Percentiles rank a stretch among this genome's conserved stretches.
phyloP scores from a whole-genome alignment of 345 rosid species.

The Eucalyptus grandis region DNA sequence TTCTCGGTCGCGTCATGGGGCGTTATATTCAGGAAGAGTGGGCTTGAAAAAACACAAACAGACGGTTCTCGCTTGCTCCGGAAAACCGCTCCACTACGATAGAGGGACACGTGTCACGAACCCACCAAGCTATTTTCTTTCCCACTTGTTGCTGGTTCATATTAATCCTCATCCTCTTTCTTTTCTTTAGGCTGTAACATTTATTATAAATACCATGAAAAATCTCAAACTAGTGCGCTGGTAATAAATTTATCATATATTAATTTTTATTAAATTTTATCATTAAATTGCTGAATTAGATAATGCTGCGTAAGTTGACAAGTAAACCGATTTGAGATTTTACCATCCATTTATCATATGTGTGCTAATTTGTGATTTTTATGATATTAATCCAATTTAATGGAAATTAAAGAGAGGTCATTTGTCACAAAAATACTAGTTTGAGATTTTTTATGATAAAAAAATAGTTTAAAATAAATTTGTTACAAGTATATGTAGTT shows the following conservation, averaged over 20 bases:
- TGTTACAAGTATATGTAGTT: rapidly evolving
- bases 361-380: too few relatives aligned
- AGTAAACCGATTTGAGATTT: too few relatives aligned
- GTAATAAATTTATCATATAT: rapidly evolving
- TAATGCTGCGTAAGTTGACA: rapidly evolving
- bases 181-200: too few relatives aligned
- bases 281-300: too few relatives aligned
- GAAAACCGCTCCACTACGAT: conserved; percentile 27
- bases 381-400: too few relatives aligned
- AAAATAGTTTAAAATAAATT: too few relatives aligned
- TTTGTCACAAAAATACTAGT: rapidly evolving
- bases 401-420: rapidly evolving
- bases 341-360: rapidly evolving
- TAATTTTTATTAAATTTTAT: too few relatives aligned
- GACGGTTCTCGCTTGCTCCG: not conserved
- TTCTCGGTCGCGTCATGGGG: not conserved
- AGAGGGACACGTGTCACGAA: conserved; percentile 1
- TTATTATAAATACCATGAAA: too few relatives aligned
- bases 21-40: conserved; percentile 23
- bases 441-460: rapidly evolving
- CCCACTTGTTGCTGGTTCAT: not conserved
- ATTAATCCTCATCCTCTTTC: not conserved
- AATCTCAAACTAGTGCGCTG: rapidly evolving
- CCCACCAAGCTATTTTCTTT: not conserved
- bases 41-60: conserved; percentile 6